Base-by-base conservation (phyloP, 331 rosid genomes). In the Stylosanthes scabra region DNA sequence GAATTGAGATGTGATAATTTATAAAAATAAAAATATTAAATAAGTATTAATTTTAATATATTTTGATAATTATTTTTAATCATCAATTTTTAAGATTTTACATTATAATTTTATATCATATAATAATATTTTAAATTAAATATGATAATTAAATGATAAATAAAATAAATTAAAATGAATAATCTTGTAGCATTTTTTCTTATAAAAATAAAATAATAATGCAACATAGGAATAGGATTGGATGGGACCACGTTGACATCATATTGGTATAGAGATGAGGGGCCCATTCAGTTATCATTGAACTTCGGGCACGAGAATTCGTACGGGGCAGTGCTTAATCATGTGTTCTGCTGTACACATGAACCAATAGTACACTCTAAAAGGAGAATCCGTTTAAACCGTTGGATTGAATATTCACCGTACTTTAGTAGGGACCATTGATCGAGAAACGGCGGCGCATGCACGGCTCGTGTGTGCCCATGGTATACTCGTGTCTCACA, bases 181-280 rank as follows among this genome's bases (percentile, higher is more conserved):
- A n/a, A n/a, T n/a, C n/a, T n/a, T n/a, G n/a, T n/a, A n/a, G n/a
- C n/a, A n/a, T n/a, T n/a, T n/a, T n/a, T n/a, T n/a, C n/a, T n/a
- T n/a, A n/a, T n/a, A n/a, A n/a, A n/a, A n/a, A n/a, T n/a, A n/a
- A n/a, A n/a, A n/a, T n/a, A 31, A 56, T 2, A 67, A 39, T 78
- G 76, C 64, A 28, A 59, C 61, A 59, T 60, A 14, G 70, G 70
- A 73, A 63, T 60, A 14, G 70, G 76, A 31, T 5, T 5, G 25
- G 25, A 20, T 20, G 25, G 25, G 25, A 68, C 58, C 81, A 60
- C 45, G 57, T 75, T 75, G 79, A 79, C 84, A 75, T 83, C 72
- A 70, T 54, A 34, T 0, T 9, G 20, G 37, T 3, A 25, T 39
- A 34, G 9, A 61, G 75, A 16, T 0, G 37, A 7, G 29, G 73